Percentiles rank a stretch among this genome's conserved stretches.
These are phyloP conservation scores for Calvatia gigantea DNA, from an alignment of 768 basidiomycete genomes.

Conservation along the genomic window DNA sequence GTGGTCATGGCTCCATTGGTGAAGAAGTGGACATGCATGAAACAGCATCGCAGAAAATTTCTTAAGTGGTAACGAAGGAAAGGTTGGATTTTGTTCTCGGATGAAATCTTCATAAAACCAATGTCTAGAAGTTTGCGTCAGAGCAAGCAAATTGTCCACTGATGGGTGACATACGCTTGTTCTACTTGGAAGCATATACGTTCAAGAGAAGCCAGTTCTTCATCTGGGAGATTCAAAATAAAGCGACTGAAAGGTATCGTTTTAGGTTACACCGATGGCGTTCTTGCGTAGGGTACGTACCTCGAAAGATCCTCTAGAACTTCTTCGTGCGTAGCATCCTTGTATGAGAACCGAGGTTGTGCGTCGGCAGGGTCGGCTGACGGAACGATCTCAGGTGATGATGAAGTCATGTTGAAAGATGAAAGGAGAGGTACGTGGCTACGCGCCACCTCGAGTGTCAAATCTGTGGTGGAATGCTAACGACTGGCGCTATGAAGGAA, in stretches of 20 bases:
- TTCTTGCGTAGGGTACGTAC: slow-evolving; percentile 31
- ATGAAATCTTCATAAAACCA: slow-evolving; percentile 99
- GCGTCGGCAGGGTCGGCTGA: slow-evolving; percentile 27
- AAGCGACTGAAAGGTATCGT: slow-evolving; percentile 62
- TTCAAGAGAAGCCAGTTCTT: slow-evolving; percentile 87
- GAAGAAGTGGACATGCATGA: slow-evolving; percentile 76
- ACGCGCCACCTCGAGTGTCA: slow-evolving; percentile 8
- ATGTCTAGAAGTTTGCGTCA: slow-evolving; percentile 54
- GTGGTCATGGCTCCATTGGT: slow-evolving; percentile 81
- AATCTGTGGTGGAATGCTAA: slow-evolving; percentile 10
- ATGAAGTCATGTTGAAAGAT: slow-evolving; percentile 59
- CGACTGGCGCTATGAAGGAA: slow-evolving; percentile 9
- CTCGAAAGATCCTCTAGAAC: slow-evolving; percentile 90
- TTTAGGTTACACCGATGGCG: background rate
- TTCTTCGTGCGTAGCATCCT: slow-evolving; percentile 76
- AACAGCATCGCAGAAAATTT: slow-evolving; percentile 93
- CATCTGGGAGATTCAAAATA: slow-evolving; percentile 92
- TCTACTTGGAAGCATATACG: slow-evolving; percentile 98
- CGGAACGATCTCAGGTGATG: slow-evolving; percentile 69
- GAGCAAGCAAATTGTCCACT: slow-evolving; percentile 4
- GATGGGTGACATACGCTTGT: slow-evolving; percentile 74
- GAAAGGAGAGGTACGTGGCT: slow-evolving; percentile 15
- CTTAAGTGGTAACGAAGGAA: slow-evolving; percentile 87
- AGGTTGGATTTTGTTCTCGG: slow-evolving; percentile 82
- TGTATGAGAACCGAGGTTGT: slow-evolving; percentile 50